Evolutionary conservation across 1,139 yeast species (phyloP).

Genomic region (Entelexis sorbosivorans): DNA sequence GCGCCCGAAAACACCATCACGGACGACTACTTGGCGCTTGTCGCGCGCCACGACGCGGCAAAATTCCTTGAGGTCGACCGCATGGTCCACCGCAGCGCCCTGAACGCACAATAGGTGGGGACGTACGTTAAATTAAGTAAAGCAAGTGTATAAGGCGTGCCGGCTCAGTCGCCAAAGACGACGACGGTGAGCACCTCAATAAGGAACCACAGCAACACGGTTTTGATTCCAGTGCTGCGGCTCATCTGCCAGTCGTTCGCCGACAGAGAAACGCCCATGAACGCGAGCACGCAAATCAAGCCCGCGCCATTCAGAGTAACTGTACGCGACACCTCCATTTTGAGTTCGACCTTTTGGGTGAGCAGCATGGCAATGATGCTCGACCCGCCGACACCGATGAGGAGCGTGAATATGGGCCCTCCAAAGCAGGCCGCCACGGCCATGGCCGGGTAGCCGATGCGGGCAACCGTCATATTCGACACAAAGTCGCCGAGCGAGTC

Average conservation of each 20-base stretch:
- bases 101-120: not conserved
- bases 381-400: conserved; percentile 56
- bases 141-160: no score
- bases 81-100: conserved; percentile 12
- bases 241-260: conserved; percentile 57
- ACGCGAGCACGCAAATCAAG: conserved; percentile 42
- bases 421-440: conserved; percentile 94
- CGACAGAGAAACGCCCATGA: conserved; percentile 48
- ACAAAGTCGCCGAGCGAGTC: conserved; percentile 84
- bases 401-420: conserved; percentile 63
- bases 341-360: conserved; percentile 25
- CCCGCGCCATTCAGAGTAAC: conserved; percentile 44
- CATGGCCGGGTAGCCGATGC: conserved; percentile 81
- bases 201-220: conserved; percentile 47
- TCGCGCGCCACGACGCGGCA: conserved; percentile 14
- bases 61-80: conserved; percentile 22
- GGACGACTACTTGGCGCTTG: conserved; percentile 11
- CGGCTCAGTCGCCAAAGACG: conserved; percentile 10
- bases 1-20: conserved; percentile 17
- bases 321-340: conserved; percentile 39
- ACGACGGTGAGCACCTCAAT: conserved; percentile 30
- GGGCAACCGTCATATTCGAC: conserved; percentile 73
- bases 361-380: conserved; percentile 43
- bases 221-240: conserved; percentile 42
- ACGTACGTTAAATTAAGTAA: no score